Evolutionary conservation across 805 yeast genomes (phyloP).

Genomic region (Yarrowia sp.): DNA sequence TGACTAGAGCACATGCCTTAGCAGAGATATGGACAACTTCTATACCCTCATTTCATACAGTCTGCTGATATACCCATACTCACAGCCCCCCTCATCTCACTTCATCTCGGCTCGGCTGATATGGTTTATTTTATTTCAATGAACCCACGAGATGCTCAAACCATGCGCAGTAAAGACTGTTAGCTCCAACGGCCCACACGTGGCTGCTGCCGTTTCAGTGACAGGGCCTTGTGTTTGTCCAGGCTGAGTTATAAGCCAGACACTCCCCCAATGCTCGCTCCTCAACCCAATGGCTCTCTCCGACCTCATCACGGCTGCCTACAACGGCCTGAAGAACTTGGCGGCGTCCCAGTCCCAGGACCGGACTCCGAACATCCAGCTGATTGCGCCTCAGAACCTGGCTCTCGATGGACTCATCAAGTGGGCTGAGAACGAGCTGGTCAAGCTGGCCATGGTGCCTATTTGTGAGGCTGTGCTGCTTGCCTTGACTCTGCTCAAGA

Average conservation of each 20-base stretch:
- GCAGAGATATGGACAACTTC: too few species aligned
- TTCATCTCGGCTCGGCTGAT: not conserved
- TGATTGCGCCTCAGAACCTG: not conserved
- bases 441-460: conserved; percentile 2
- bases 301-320: not conserved
- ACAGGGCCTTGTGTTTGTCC: not conserved
- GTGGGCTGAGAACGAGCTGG: conserved; percentile 15
- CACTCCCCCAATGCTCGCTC: too few species aligned
- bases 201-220: not conserved
- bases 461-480: conserved; percentile 12
- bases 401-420: not conserved
- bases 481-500: conserved; percentile 3
- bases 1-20: too few species aligned
- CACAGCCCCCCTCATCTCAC: too few species aligned
- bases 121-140: not conserved
- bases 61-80: too few species aligned
- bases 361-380: not conserved
- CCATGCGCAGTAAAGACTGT: not conserved
- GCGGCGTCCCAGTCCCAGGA: not conserved
- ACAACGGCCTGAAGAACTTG: conserved; percentile 1
- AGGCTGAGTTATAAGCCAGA: not conserved
- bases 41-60: too few species aligned
- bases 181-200: conserved; percentile 2
- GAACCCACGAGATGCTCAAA: not conserved
- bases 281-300: not conserved